Base-by-base conservation (phyloP, 75 land plant species). In the Cryptomeria japonica region DNA sequence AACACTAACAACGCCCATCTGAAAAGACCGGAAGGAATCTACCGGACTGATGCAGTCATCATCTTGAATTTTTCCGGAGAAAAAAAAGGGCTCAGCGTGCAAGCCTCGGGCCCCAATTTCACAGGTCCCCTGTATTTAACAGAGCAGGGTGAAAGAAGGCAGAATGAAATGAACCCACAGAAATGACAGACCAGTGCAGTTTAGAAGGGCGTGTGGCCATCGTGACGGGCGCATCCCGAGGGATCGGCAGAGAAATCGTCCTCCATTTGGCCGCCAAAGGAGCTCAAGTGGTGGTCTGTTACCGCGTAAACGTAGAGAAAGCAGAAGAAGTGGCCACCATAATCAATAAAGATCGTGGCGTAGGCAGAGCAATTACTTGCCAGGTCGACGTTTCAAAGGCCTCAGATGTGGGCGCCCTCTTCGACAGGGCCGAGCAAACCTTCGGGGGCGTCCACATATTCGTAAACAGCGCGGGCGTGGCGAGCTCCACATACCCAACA, bases 181-280 rank as follows among this genome's bases (percentile, higher is more conserved):
- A 58, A 72, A 72, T 72, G 76, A 36, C 72, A 2, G 76, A 72
- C 2, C 28, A 32, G 36, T 2, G 3, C 32, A 72, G 13, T n/a
- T 78, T 78, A 18, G 80, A 78, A 78, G 96, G 87, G 84, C 88
- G 95, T 31, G 93, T 93, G 16, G 97, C 96, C 85, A 93, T 97
- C 72, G 94, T 97, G 36, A 96, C 97, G 6, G 98, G 98, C 64
- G 93, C 91, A 8, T 94, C 98, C 0, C 90, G 96, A 38, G 98
- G 98, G 32, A 97, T 95, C n/a, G 98, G 97, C 72, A 84, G 89
- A 4, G 93, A 88, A 70, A 91, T 97, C 84, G 90, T 93, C 73
- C 86, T 92, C 51, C 90, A 90, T 76, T 89, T 97, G 55, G 94
- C 92, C 36, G 79, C 88, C 72, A 94, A 93, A 38, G 98, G 97